Conservation (phyloP, 768 basidiomycete species). For the Pluteus cervinus region DNA sequence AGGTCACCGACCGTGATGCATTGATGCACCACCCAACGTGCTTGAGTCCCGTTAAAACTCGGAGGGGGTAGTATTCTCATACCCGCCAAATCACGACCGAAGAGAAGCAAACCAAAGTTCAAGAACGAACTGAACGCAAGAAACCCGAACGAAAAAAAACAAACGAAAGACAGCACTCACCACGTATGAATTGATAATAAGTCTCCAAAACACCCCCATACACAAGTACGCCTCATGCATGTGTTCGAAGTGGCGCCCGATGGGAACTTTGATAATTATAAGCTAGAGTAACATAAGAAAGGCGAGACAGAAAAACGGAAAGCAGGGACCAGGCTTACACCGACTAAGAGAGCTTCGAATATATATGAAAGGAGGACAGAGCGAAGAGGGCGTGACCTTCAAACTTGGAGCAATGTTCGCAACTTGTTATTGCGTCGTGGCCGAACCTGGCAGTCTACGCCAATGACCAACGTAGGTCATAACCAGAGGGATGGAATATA, state of each 20-base stretch:
- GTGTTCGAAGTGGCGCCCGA: slow-evolving; percentile 30
- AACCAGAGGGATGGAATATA: too few species aligned
- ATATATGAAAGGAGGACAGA: slow-evolving; percentile 52
- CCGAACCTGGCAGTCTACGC: slow-evolving; percentile 62
- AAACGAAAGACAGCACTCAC: slow-evolving; percentile 18
- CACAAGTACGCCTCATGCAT: slow-evolving; percentile 42
- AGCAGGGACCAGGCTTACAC: slow-evolving; percentile 27
- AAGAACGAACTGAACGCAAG: too few species aligned
- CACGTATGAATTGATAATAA: slow-evolving; percentile 50
- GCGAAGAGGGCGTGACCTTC: slow-evolving; percentile 57
- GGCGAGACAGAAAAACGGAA: background rate
- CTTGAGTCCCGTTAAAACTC: too few species aligned
- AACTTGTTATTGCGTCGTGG: slow-evolving; percentile 55
- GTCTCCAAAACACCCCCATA: slow-evolving; percentile 45
- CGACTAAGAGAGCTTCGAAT: slow-evolving; percentile 47
- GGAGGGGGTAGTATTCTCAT: too few species aligned
- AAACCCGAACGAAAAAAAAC: background rate
- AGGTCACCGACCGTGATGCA: too few species aligned
- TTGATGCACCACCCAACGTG: too few species aligned
- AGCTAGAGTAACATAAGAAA: slow-evolving; percentile 7
- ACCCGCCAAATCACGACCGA: too few species aligned
- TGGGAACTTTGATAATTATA: slow-evolving; percentile 18
- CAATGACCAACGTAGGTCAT: background rate
- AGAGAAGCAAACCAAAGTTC: too few species aligned
- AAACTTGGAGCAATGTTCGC: slow-evolving; percentile 58